Conservation (phyloP, 441 rosid genomes). For the Theobroma grandiflorum region DNA sequence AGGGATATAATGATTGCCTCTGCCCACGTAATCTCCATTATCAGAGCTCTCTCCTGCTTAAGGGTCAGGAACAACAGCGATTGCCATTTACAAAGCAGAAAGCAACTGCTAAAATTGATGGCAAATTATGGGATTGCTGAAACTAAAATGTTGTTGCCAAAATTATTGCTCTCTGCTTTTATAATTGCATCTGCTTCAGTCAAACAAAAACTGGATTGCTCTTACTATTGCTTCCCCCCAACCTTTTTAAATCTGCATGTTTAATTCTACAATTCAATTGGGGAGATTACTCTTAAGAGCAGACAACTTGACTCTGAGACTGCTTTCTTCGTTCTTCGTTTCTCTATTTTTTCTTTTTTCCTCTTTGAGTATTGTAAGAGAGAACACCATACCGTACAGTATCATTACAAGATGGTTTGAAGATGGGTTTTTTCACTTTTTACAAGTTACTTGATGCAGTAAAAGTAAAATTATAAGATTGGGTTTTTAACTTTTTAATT, state of each 20-base stretch:
- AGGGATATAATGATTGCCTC: conserved; percentile 2
- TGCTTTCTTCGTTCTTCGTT: no score
- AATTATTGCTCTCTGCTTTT: conserved; percentile 12
- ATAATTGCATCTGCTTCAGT: conserved; percentile 6
- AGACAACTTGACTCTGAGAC: no score
- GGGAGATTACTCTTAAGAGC: no score
- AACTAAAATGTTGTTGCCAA: not conserved
- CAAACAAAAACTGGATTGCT: conserved; percentile 16
- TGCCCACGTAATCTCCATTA: conserved; percentile 9
- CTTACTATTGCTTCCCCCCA: not conserved
- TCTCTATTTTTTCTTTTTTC: no score
- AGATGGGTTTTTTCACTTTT: no score
- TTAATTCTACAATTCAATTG: no score
- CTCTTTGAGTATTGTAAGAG: no score
- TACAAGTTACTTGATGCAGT: no score
- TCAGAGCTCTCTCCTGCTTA: not conserved
- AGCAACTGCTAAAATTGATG: not conserved
- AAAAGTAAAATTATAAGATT: not conserved
- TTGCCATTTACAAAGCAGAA: not conserved
- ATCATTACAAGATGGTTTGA: no score
- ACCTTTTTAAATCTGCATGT: not conserved
- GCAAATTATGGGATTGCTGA: not conserved
- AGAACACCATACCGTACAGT: no score
- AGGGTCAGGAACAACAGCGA: not conserved
- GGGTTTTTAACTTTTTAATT: no score